Base-by-base conservation (phyloP, 2,329 filamentous ascomycete genomes). In the Claviceps pusilla region DNA sequence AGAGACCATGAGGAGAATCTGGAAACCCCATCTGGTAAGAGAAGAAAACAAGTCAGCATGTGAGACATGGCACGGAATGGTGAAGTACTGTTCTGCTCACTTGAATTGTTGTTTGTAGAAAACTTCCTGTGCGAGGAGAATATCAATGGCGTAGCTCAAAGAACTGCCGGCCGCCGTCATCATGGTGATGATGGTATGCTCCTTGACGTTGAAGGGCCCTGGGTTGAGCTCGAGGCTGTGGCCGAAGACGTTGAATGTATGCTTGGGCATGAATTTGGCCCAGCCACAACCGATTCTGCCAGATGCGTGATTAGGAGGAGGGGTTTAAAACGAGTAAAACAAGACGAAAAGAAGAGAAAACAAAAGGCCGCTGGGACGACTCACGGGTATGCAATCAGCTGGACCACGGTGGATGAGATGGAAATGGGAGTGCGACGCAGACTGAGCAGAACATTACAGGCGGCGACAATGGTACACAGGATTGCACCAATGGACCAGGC, bases 401-500 rank as follows among this genome's bases (percentile, higher is more conserved):
- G 76, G 28, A 77, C 75, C 16, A 79, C 76, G 54, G 76, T 76
- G 0, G 76, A 73, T 0, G 73, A 73, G 52, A 80, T 77, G 14
- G 66, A 58, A 55, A 80, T 74, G 54, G 75, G 73, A 1, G 77
- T 73, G 45, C 73, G 71, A 47, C 75, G 74, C 41, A 74, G 59
- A 14, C 64, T 66, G 42, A 81, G 77, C 10, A 80, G 64, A 62
- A 78, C 73, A 63, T 82, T 82, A 61, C 79, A 67, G 1, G 70
- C 76, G 0, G 78, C 78, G 33, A 79, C 77, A 51, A 80, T 65
- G 0, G 79, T 83, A 57, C 78, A 77, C 55, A 82, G 71, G 45
- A 82, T 2, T 53, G 78, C 59, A 39, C 80, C 80, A 54, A 83
- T 77, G 6, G 64, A 58, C 80, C 80, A 83, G 11, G 78, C 77